Conservation (phyloP, 208 protist genomes). For the Crithidia acanthocephali region DNA sequence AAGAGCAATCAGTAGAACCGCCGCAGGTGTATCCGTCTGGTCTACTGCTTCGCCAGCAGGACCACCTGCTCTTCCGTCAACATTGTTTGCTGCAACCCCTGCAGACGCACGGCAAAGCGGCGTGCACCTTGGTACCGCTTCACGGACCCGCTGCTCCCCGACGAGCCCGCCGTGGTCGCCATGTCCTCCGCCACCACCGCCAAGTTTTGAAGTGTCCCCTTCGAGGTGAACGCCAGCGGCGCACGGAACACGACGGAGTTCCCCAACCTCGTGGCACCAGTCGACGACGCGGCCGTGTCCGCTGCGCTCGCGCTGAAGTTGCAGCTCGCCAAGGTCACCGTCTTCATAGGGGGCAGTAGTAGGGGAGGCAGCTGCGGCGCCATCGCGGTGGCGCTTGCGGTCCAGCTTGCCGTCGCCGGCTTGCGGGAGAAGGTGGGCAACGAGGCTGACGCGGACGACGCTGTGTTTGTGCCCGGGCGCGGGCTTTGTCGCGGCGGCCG, state of each 20-base stretch:
- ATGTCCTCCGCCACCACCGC: conserved; percentile 41
- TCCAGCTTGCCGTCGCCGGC: background rate
- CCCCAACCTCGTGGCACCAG: conserved; percentile 5
- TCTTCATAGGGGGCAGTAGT: conserved; percentile 10
- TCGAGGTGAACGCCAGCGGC: conserved; percentile 42
- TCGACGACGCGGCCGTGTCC: background rate
- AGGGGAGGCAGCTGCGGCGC: background rate
- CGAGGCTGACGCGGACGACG: conserved; percentile 41
- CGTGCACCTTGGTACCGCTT: conserved; percentile 38
- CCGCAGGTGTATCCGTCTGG: no score
- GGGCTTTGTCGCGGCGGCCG: conserved; percentile 5
- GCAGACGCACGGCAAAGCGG: conserved; percentile 48
- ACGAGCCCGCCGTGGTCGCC: conserved; percentile 28
- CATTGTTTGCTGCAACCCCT: conserved; percentile 56
- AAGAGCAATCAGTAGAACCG: background rate
- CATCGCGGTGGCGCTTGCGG: conserved; percentile 18
- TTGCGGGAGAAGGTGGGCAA: conserved; percentile 28
- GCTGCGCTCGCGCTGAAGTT: conserved; percentile 27
- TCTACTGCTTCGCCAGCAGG: conserved; percentile 32
- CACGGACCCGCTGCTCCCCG: conserved; percentile 35
- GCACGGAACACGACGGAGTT: conserved; percentile 20
- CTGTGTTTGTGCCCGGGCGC: conserved; percentile 21
- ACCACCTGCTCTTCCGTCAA: conserved; percentile 61
- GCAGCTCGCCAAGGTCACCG: conserved; percentile 45
- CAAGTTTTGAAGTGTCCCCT: conserved; percentile 33